Conservation (phyloP, 805 yeast species). For the Saccharomycopsis sp. region DNA sequence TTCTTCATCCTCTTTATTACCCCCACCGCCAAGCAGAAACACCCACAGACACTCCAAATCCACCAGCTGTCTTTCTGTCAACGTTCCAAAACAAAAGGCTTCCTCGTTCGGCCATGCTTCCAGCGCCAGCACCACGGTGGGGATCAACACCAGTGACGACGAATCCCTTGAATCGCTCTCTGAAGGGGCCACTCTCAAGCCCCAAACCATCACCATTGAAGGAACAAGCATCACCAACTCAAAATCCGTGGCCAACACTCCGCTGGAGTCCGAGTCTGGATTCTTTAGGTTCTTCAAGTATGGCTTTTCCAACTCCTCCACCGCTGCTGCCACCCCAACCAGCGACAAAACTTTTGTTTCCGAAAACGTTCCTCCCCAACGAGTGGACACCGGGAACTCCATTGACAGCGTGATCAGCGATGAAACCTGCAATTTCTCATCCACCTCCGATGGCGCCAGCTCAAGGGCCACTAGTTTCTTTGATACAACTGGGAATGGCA, state of each 20-base stretch:
- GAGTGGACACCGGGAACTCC: too few relatives aligned
- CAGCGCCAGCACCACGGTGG: slow-evolving; percentile 1
- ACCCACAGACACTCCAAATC: slow-evolving; percentile 12
- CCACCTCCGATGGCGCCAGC: too few relatives aligned
- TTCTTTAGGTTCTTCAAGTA: slow-evolving; percentile 18
- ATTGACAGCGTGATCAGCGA: too few relatives aligned
- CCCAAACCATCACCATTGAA: not conserved
- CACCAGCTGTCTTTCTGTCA: slow-evolving; percentile 7
- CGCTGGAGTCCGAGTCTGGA: slow-evolving; percentile 10
- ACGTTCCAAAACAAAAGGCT: not conserved
- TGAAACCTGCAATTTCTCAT: too few relatives aligned
- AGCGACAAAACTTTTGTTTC: not conserved
- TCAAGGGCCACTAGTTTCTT: too few relatives aligned
- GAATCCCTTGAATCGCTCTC: slow-evolving; percentile 1
- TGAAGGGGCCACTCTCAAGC: too few relatives aligned
- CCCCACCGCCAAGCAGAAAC: slow-evolving; percentile 5
- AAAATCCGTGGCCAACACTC: slow-evolving; percentile 2
- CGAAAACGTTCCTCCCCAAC: not conserved
- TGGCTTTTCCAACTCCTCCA: slow-evolving; percentile 11
- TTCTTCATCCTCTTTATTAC: not conserved
- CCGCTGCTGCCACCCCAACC: slow-evolving; percentile 5
- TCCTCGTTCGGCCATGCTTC: not conserved
- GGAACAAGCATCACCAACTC: too few relatives aligned
- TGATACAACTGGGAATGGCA: too few relatives aligned
- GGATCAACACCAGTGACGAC: not conserved